Conservation (phyloP, 1,284 basidiomycete species). For the Mycena citricolor region DNA sequence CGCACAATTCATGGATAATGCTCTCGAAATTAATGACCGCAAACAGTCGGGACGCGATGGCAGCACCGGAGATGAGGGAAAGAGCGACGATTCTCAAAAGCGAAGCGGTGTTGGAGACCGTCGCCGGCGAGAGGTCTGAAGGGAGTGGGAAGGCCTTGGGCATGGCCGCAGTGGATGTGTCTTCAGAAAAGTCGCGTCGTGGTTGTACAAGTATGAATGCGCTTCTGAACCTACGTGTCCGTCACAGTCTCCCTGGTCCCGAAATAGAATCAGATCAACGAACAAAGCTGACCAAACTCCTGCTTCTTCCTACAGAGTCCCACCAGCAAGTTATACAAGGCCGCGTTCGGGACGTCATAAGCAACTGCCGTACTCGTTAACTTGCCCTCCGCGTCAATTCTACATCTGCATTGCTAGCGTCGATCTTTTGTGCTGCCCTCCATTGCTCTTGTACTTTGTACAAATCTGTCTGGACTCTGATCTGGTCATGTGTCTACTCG, state of each 20-base stretch:
- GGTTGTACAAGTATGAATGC: constrained; percentile 9
- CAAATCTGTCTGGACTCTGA: no score
- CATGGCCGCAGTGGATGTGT: constrained; percentile 43
- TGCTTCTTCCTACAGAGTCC: no score
- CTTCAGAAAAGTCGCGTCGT: constrained; percentile 19
- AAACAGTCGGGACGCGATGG: constrained; percentile 94
- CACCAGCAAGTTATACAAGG: no score
- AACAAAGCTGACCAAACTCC: no score
- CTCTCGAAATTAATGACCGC: constrained; percentile 98
- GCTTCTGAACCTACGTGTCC: not conserved
- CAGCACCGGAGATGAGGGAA: constrained; percentile 86
- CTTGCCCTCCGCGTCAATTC: no score
- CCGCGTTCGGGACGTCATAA: no score
- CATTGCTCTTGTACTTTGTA: no score
- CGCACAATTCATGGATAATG: constrained; percentile 98
- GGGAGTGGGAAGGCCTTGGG: constrained; percentile 68
- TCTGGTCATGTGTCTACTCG: constrained; percentile 5
- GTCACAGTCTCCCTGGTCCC: not conserved
- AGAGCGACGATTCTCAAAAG: constrained; percentile 86
- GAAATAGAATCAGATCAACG: not conserved
- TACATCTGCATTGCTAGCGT: no score
- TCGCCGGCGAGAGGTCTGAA: constrained; percentile 63
- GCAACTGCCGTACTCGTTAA: no score
- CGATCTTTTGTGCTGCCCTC: no score
- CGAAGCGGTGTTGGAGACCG: constrained; percentile 80